Conservation (phyloP, 371 early-diverging fungal genomes). For the Mucor irregularis region DNA sequence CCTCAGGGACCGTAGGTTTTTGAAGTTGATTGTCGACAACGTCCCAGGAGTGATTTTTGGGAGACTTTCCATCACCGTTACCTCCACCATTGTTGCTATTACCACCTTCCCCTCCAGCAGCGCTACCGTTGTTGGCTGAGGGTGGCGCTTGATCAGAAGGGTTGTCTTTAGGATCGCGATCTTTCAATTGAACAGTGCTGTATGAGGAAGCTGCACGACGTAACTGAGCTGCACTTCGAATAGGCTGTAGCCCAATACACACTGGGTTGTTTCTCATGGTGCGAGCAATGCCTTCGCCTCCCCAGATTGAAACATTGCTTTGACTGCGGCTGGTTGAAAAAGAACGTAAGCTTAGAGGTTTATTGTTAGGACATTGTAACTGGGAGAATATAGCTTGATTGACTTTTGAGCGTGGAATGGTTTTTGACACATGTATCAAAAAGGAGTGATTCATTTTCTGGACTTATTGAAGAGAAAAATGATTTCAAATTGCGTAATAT, state of each 20-base stretch:
- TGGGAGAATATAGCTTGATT: slow-evolving; percentile 43
- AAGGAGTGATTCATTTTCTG: slow-evolving; percentile 36
- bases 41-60: slow-evolving; percentile 21
- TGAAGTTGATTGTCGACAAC: slow-evolving; percentile 63
- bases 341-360: slow-evolving; percentile 26
- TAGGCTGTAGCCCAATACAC: slow-evolving; percentile 38
- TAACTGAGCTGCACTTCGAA: slow-evolving; percentile 30
- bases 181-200: slow-evolving; percentile 23
- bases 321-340: slow-evolving; percentile 29
- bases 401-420: slow-evolving; percentile 46
- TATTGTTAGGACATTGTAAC: slow-evolving; percentile 22
- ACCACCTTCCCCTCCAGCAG: slow-evolving; percentile 26
- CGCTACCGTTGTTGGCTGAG: slow-evolving; percentile 2
- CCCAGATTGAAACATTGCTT: slow-evolving; percentile 40
- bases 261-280: slow-evolving; percentile 25
- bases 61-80: slow-evolving; percentile 18
- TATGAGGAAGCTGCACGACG: slow-evolving; percentile 27
- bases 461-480: too few relatives aligned
- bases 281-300: slow-evolving; percentile 29
- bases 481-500: too few relatives aligned
- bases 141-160: slow-evolving; percentile 25
- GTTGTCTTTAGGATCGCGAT: slow-evolving; percentile 40
- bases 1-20: slow-evolving; percentile 82
- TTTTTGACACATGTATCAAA: slow-evolving; percentile 54
- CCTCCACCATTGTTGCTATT: slow-evolving; percentile 21